Base-by-base conservation (phyloP, 2,329 filamentous ascomycete species). In the Coccinonectria pachysandricola region DNA sequence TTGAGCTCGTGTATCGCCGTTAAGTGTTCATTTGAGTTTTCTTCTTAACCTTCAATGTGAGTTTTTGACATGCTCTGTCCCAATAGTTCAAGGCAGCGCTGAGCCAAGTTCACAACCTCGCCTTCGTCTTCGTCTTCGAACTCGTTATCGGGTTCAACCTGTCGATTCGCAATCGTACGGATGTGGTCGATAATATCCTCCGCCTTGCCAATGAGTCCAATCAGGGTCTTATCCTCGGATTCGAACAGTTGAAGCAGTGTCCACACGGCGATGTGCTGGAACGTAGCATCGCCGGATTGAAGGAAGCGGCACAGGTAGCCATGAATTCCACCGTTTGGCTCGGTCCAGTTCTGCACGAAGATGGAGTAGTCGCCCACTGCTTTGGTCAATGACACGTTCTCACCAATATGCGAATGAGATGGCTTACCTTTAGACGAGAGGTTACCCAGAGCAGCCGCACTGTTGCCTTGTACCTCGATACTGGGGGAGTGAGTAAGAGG, bases 231-330 rank as follows among this genome's bases (percentile, higher is more conserved):
- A 51, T 98, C 88, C 52, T 93, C 87, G 0, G 88, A 95, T 57
- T 98, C 91, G 26, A 98, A 77, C 3, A 98, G 71, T 52, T 98
- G 91, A 4, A 98, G 71, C 24, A 98, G 62, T 2, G 91, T 98
- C 91, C 91, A 98, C 37, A 96, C 94, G 26, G 91, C 91, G 49
- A 98, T 98, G 53, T 98, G 91, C 57, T 98, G 91, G 66, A 98
- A 98, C 0, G 91, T 98, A 1, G 91, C 78, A 50, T 98, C 91
- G 20, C 87, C 88, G 38, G 86, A 95, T 22, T 82, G 83, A 11
- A 98, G 68, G 65, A 98, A 98, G 28, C 88, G 78, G 45, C 78
- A 82, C 18, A 98, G 69, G 50, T 98, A 98, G 28, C 91, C 91
- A 50, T 95, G 87, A 35, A 98, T 94, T 23, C 91, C 91, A 23